Percentiles rank a stretch among this genome's conserved stretches.
phyloP scores from a whole-genome alignment of 2,329 filamentous ascomycete species.

The Fusarium sp. region DNA sequence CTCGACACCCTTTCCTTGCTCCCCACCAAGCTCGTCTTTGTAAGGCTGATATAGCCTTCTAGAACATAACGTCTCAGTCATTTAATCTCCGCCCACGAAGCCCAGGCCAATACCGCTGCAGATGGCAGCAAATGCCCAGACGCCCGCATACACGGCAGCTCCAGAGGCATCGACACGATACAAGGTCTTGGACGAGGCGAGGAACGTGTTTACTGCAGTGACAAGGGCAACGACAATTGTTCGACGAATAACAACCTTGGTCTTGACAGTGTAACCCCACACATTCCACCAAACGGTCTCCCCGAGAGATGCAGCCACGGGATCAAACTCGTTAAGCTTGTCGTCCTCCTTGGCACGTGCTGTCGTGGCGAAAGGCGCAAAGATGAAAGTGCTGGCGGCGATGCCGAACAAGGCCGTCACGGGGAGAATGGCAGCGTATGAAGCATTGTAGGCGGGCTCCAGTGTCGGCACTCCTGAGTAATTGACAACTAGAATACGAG shows the following conservation, averaged over 20 bases:
- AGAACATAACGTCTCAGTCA: not conserved
- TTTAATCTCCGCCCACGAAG: slow-evolving; percentile 57
- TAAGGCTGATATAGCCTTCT: slow-evolving; percentile 31
- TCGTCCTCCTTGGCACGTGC: slow-evolving; percentile 60
- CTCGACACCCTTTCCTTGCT: slow-evolving; percentile 4
- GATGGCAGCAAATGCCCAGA: slow-evolving; percentile 76
- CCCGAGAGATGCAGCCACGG: slow-evolving; percentile 69
- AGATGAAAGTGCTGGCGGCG: slow-evolving; percentile 80
- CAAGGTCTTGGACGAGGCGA: slow-evolving; percentile 73
- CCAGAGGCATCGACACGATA: slow-evolving; percentile 75
- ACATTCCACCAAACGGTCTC: slow-evolving; percentile 79
- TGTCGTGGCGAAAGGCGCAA: slow-evolving; percentile 70
- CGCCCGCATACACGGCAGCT: slow-evolving; percentile 74
- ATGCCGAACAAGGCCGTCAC: slow-evolving; percentile 68
- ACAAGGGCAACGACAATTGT: slow-evolving; percentile 68
- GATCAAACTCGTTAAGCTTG: slow-evolving; percentile 65
- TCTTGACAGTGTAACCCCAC: slow-evolving; percentile 72
- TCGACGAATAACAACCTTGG: slow-evolving; percentile 70
- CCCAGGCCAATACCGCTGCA: slow-evolving; percentile 66
- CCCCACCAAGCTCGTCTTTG: not conserved
- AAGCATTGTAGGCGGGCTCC: slow-evolving; percentile 71
- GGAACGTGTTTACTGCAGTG: slow-evolving; percentile 66
- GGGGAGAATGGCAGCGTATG: slow-evolving; percentile 68
- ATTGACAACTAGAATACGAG: slow-evolving; percentile 75
- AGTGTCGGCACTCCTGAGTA: slow-evolving; percentile 78